Conservation (phyloP, 2,329 filamentous ascomycete genomes). For the Purpureocillium takamizusanense region DNA sequence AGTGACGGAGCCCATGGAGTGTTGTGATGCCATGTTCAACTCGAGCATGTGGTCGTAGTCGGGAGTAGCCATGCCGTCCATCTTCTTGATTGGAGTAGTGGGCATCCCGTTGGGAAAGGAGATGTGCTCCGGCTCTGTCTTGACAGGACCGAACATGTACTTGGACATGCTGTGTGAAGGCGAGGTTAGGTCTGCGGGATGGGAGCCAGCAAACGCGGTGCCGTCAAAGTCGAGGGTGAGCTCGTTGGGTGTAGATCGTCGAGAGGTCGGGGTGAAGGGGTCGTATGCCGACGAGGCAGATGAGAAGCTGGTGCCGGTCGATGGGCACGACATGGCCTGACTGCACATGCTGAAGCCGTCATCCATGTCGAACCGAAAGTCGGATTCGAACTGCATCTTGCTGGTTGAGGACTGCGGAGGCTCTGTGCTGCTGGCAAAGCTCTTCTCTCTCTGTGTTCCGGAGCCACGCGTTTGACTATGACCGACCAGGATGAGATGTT, state of each 20-base stretch:
- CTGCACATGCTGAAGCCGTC: conserved; percentile 28
- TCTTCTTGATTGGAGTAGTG: conserved; percentile 26
- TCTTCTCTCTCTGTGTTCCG: no score
- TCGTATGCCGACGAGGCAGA: conserved; percentile 31
- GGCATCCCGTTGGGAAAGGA: conserved; percentile 21
- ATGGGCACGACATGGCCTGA: conserved; percentile 25
- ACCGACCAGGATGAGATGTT: not conserved
- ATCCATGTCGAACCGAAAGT: conserved; percentile 29
- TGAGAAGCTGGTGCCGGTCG: conserved; percentile 27
- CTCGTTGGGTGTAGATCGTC: conserved; percentile 32
- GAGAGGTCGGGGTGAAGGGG: conserved; percentile 34
- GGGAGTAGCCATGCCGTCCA: conserved; percentile 22
- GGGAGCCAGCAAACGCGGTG: conserved; percentile 15
- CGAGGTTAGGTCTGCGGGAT: conserved; percentile 25
- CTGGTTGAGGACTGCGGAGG: conserved; percentile 9
- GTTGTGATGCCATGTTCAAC: conserved; percentile 22
- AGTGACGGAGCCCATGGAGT: conserved; percentile 26
- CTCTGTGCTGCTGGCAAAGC: no score
- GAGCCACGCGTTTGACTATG: no score
- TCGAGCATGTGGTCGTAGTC: conserved; percentile 31
- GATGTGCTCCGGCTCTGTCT: conserved; percentile 23
- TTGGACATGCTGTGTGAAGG: conserved; percentile 22
- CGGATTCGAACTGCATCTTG: conserved; percentile 27
- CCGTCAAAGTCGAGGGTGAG: conserved; percentile 27
- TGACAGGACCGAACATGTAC: conserved; percentile 24